Evolutionary conservation across 768 basidiomycete species (phyloP).

Genomic region (Tricholoma bakamatsutake): DNA sequence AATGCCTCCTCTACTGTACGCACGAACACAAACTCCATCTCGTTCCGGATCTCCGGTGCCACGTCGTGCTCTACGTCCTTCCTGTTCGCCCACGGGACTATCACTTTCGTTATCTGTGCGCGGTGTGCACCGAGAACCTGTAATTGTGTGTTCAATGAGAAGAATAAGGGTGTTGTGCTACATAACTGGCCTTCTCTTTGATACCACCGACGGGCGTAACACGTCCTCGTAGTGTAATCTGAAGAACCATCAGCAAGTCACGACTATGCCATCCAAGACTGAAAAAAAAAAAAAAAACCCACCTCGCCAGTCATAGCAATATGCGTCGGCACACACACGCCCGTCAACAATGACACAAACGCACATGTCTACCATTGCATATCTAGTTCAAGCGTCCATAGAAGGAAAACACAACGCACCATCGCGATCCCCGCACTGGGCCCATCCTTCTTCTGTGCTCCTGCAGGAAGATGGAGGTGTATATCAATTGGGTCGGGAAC

Average conservation of each 20-base stretch:
- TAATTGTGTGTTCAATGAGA: neutral
- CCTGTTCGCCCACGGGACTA: slow-evolving; percentile 78
- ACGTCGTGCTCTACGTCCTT: slow-evolving; percentile 89
- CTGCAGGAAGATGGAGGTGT: slow-evolving; percentile 85
- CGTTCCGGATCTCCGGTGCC: slow-evolving; percentile 60
- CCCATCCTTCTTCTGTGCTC: slow-evolving; percentile 91
- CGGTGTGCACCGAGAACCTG: slow-evolving; percentile 83
- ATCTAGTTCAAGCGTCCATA: neutral
- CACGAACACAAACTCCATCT: slow-evolving; percentile 82
- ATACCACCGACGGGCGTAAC: slow-evolving; percentile 86
- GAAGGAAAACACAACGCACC: slow-evolving; percentile 34
- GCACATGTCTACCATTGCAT: slow-evolving; percentile 59
- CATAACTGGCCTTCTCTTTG: slow-evolving; percentile 61
- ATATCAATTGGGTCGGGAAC: slow-evolving; percentile 71
- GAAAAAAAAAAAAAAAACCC: slow-evolving; percentile 6
- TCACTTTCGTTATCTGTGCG: slow-evolving; percentile 75
- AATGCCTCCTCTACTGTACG: slow-evolving; percentile 73
- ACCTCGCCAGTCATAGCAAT: slow-evolving; percentile 92
- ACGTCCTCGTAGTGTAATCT: slow-evolving; percentile 79
- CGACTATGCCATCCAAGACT: no score
- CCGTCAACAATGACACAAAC: slow-evolving; percentile 79
- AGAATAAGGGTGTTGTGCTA: neutral
- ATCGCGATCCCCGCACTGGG: slow-evolving; percentile 89
- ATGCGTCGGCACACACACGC: slow-evolving; percentile 62
- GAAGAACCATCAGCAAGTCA: neutral